Conservation (phyloP, 352 stramenopile species). For the Pythium aphanidermatum region DNA sequence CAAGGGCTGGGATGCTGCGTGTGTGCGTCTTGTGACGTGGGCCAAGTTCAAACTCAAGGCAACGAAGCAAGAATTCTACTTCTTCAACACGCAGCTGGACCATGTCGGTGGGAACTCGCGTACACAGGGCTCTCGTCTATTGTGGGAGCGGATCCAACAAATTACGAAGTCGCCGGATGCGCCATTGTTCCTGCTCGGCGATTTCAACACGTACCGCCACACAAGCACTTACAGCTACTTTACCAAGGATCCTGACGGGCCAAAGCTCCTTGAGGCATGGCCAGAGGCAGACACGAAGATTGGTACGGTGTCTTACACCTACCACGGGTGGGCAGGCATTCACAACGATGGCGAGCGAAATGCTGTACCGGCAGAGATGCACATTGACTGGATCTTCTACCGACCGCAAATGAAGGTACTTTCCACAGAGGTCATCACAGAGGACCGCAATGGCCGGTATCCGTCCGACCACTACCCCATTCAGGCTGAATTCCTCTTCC, state of each 20-base stretch:
- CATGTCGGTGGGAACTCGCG: constrained; percentile 24
- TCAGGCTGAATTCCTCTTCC: constrained; percentile 73
- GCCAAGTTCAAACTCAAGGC: constrained; percentile 23
- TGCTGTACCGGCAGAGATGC: constrained; percentile 60
- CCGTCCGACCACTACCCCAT: constrained; percentile 87
- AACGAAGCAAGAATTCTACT: constrained; percentile 31
- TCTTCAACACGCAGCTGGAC: constrained; percentile 41
- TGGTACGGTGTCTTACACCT: constrained; percentile 78
- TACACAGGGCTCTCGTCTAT: constrained; percentile 18
- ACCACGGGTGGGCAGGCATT: constrained; percentile 82
- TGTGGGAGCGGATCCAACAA: constrained; percentile 28
- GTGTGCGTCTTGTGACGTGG: constrained; percentile 32
- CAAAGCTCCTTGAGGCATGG: constrained; percentile 70
- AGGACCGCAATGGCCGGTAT: constrained; percentile 72
- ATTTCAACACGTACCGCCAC: constrained; percentile 86
- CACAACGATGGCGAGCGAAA: constrained; percentile 74
- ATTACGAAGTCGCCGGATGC: constrained; percentile 29
- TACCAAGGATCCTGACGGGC: constrained; percentile 48
- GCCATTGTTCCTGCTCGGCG: constrained; percentile 73
- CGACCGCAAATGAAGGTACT: constrained; percentile 72
- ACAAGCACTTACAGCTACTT: constrained; percentile 79
- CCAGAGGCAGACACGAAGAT: constrained; percentile 56
- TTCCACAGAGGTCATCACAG: constrained; percentile 75
- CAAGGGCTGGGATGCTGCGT: constrained; percentile 25
- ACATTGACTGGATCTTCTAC: constrained; percentile 89